Conservation (phyloP, 1,284 basidiomycete genomes). For the Fomitiporia mediterranea region DNA sequence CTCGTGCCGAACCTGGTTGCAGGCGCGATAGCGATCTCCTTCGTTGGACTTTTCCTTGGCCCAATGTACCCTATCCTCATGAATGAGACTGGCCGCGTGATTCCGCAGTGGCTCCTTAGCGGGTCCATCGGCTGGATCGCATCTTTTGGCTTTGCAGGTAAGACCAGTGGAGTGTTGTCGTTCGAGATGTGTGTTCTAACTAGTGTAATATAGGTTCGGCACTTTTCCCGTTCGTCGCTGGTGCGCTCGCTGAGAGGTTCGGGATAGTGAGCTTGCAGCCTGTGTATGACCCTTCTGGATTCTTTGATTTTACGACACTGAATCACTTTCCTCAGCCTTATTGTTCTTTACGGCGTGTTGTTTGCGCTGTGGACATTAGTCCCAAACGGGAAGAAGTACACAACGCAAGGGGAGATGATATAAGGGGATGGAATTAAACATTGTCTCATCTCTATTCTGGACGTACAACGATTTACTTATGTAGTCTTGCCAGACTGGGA, state of each 20-base stretch:
- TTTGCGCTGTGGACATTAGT: conserved; percentile 41
- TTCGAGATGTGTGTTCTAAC: conserved; percentile 31
- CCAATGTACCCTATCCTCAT: conserved; percentile 55
- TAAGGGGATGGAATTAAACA: too few relatives aligned
- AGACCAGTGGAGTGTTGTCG: conserved; percentile 12
- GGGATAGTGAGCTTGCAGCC: conserved; percentile 53
- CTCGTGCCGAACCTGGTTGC: conserved; percentile 50
- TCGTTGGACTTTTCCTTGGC: conserved; percentile 49
- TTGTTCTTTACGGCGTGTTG: conserved; percentile 43
- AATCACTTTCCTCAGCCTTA: conserved; percentile 31
- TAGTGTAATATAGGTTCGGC: conserved; percentile 48
- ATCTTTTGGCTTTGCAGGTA: conserved; percentile 22
- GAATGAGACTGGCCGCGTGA: conserved; percentile 42
- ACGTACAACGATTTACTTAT: too few relatives aligned
- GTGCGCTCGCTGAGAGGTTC: conserved; percentile 43
- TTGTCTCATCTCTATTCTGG: too few relatives aligned
- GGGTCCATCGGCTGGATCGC: conserved; percentile 52
- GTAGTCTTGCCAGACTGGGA: too few relatives aligned
- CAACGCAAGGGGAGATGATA: too few relatives aligned
- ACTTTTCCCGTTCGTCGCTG: conserved; percentile 51
- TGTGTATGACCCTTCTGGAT: conserved; percentile 36
- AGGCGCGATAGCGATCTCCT: conserved; percentile 46
- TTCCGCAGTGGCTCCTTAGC: conserved; percentile 48
- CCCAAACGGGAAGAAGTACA: conserved; percentile 29
- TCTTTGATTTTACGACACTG: neutral